Evolutionary conservation across 2,329 filamentous ascomycete genomes (phyloP), one percentile per base, ranked within the genome.

Genomic region (Colletotrichum brevisporum): DNA sequence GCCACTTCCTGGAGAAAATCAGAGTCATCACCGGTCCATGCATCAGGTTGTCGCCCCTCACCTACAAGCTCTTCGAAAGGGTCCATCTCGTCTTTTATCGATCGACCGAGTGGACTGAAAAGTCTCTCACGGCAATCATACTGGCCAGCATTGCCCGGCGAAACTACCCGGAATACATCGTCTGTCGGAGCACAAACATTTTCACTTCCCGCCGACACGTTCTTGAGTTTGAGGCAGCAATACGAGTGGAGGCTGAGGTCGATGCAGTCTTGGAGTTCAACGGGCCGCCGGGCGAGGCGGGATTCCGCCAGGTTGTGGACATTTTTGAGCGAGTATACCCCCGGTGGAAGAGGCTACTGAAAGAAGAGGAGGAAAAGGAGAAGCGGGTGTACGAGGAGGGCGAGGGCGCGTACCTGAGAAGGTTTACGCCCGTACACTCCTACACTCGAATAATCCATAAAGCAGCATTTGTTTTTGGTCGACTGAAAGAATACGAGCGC

Each of bases 71-170:
- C 0, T 99, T 99, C 75, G 94, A 98, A 78, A 89, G 96, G 27
- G 94, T 98, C 0, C 96, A 98, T 81, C 83, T 99, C 2, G 94
- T 99, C 31, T 99, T 98, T 78, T 98, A 98, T 79, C 88, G 95
- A 67, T 98, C 95, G 10, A 97, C 94, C 0, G 93, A 97, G 78
- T 99, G 96, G 96, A 97, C 95, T 0, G 95, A 98, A 75, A 98
- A 97, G 78, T 98, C 95, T 1, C 83, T 99, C 15, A 98, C 94
- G 1, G 95, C 95, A 0, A 95, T 98, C 62, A 97, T 99, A 52
- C 86, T 99, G 5, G 94, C 96, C 8, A 95, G 95, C 72, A 97
- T 97, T 66, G 93, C 95, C 2, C 88, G 90, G 51, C 88, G 94
- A 43, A 96, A 95, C 77, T 99, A 98, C 72, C 95, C 95, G 0